These are phyloP conservation scores for Nakataea oryzae DNA, from an alignment of 2,329 filamentous ascomycete species.

Conservation along the genomic window DNA sequence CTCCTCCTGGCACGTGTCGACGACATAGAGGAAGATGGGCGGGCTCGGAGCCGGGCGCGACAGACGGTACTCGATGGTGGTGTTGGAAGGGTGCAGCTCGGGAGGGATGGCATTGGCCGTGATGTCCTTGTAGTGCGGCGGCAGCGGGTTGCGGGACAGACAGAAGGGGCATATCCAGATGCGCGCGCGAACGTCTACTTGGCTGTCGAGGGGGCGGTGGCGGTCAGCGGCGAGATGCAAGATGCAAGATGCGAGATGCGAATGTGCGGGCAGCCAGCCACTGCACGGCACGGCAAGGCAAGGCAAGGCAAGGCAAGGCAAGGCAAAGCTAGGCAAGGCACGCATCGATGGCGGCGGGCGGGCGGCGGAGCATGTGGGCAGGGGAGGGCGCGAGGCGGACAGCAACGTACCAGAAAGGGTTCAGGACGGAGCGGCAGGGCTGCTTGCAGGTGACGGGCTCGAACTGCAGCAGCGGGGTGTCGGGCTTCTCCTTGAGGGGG, in stretches of 20 bases:
- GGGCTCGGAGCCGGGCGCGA: constrained; percentile 74
- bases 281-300: too few species aligned
- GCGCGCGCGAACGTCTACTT: constrained; percentile 73
- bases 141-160: constrained; percentile 70
- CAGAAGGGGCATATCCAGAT: constrained; percentile 90
- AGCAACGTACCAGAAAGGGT: constrained; percentile 77
- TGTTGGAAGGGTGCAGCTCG: constrained; percentile 71
- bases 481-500: constrained; percentile 86
- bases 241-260: too few species aligned
- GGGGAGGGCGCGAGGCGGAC: not conserved
- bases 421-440: constrained; percentile 90
- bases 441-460: constrained; percentile 95
- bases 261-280: too few species aligned
- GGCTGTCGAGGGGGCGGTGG: constrained; percentile 33
- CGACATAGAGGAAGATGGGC: constrained; percentile 78
- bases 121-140: constrained; percentile 84
- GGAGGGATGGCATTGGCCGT: constrained; percentile 73
- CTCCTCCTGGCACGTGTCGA: constrained; percentile 82
- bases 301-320: too few species aligned
- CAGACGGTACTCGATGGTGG: constrained; percentile 82
- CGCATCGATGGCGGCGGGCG: not conserved
- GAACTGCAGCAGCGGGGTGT: constrained; percentile 83
- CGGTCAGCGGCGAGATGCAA: constrained; percentile 12
- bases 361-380: not conserved
- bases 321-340: not conserved